Evolutionary conservation across 2,329 filamentous ascomycete species (phyloP).

Genomic region (Ascomycota sp.): DNA sequence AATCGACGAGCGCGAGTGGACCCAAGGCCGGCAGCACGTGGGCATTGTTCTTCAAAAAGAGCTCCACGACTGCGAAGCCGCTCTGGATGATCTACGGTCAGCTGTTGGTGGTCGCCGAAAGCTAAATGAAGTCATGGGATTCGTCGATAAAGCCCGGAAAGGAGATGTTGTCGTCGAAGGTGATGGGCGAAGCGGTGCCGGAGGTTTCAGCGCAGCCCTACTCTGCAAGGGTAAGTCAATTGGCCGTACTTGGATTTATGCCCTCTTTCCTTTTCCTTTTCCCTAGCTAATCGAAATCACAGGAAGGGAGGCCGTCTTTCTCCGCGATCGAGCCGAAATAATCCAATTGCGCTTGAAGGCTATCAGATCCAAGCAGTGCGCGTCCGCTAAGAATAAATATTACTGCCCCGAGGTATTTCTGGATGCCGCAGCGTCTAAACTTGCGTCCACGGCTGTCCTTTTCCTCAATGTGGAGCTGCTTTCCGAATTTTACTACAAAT

Average conservation of each 20-base stretch:
- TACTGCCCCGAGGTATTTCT: conserved; percentile 93
- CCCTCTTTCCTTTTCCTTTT: too few species aligned
- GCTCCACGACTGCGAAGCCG: conserved; percentile 62
- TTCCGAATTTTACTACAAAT: conserved; percentile 95
- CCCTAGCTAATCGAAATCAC: conserved; percentile 8
- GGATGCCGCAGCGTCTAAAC: conserved; percentile 88
- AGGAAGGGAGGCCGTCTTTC: conserved; percentile 87
- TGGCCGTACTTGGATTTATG: background rate
- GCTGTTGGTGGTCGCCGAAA: conserved; percentile 65
- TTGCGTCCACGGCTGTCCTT: conserved; percentile 83
- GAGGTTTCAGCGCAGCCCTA: conserved; percentile 78
- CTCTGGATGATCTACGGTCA: conserved; percentile 55
- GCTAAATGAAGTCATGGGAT: conserved; percentile 70
- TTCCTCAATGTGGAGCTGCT: conserved; percentile 95
- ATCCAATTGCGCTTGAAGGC: conserved; percentile 79
- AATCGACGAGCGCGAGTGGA: conserved; percentile 79
- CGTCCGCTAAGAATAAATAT: conserved; percentile 72
- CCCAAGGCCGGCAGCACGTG: conserved; percentile 65
- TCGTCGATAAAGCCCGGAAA: conserved; percentile 75
- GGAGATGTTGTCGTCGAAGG: conserved; percentile 74
- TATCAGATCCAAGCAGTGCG: conserved; percentile 79
- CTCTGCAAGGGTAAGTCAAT: conserved; percentile 49
- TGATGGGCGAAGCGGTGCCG: conserved; percentile 64
- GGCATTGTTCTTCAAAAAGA: conserved; percentile 68
- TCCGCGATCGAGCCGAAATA: conserved; percentile 76